A percentile compares a stretch with the other conserved stretches of the same genome.
phyloP scores from a whole-genome alignment of 805 yeast genomes.

The Barnettozyma pratensis region DNA sequence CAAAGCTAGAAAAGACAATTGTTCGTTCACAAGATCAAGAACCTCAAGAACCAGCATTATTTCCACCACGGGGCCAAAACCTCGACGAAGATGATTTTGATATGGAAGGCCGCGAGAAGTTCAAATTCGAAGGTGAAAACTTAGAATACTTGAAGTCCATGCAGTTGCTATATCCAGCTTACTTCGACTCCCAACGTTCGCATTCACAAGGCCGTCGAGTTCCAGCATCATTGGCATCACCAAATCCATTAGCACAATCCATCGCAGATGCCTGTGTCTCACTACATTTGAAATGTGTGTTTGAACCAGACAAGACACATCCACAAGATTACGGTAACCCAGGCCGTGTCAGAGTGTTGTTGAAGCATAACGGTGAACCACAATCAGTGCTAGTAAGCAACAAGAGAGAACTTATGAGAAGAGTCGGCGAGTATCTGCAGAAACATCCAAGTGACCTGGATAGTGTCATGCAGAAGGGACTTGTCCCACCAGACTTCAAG shows the following conservation, averaged over 20 bases:
- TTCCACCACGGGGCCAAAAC: constrained; percentile 13
- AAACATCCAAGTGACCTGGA: constrained; percentile 62
- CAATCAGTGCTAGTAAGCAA: constrained; percentile 33
- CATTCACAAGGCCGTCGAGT: constrained; percentile 84
- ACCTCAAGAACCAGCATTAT: constrained; percentile 20
- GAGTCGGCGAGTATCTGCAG: constrained; percentile 56
- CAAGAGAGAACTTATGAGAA: constrained; percentile 62
- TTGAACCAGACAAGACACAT: constrained; percentile 81
- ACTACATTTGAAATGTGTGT: constrained; percentile 34
- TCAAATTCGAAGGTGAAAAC: constrained; percentile 46
- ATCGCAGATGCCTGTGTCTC: constrained; percentile 64
- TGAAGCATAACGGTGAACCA: constrained; percentile 47
- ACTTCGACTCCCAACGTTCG: constrained; percentile 76
- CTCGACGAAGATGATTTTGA: constrained; percentile 12
- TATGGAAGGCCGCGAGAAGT: constrained; percentile 14
- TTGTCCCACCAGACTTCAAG: constrained; percentile 59
- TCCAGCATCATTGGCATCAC: constrained; percentile 59
- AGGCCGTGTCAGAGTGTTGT: constrained; percentile 81
- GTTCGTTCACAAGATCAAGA: constrained; percentile 56
- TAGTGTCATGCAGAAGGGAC: constrained; percentile 54
- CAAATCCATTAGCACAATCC: constrained; percentile 81
- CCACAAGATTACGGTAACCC: constrained; percentile 98
- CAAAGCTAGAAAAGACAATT: constrained; percentile 54
- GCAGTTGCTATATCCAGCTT: constrained; percentile 84
- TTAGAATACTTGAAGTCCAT: constrained; percentile 59